Evolutionary conservation across 129 eudicot species (phyloP).

Genomic region (Flaveria linearis): DNA sequence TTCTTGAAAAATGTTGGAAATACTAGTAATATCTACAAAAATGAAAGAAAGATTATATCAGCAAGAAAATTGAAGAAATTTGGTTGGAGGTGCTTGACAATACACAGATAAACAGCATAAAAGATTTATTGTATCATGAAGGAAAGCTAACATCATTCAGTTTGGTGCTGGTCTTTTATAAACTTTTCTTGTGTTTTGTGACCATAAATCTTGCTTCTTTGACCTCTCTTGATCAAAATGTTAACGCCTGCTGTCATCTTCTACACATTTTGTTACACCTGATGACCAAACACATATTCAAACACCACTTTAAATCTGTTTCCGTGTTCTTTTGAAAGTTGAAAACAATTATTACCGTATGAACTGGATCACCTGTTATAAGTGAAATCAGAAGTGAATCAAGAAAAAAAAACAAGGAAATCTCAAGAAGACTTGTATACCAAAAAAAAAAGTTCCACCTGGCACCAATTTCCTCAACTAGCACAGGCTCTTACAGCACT

Average conservation of each 20-base stretch:
- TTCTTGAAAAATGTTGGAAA: conserved; percentile 27
- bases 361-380: background rate
- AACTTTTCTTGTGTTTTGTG: too few relatives aligned
- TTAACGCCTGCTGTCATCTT: background rate
- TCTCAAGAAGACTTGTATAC: too few relatives aligned
- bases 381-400: too few relatives aligned
- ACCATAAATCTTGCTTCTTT: too few relatives aligned
- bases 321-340: background rate
- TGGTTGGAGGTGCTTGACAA: conserved; percentile 81
- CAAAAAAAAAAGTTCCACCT: too few relatives aligned
- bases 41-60: conserved; percentile 37
- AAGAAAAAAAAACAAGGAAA: too few relatives aligned
- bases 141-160: conserved; percentile 72
- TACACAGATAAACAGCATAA: conserved; percentile 56
- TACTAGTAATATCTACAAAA: conserved; percentile 20
- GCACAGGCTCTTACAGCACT: too few relatives aligned
- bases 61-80: conserved; percentile 62
- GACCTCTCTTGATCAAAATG: too few relatives aligned
- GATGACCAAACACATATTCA: too few relatives aligned
- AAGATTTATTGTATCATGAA: conserved; percentile 78
- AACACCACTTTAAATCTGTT: background rate
- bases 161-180: conserved; percentile 56
- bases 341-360: background rate
- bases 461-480: too few relatives aligned
- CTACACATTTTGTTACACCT: background rate